phyloP scores from a whole-genome alignment of 345 rosid genomes.

The Microthlaspi erraticum region DNA sequence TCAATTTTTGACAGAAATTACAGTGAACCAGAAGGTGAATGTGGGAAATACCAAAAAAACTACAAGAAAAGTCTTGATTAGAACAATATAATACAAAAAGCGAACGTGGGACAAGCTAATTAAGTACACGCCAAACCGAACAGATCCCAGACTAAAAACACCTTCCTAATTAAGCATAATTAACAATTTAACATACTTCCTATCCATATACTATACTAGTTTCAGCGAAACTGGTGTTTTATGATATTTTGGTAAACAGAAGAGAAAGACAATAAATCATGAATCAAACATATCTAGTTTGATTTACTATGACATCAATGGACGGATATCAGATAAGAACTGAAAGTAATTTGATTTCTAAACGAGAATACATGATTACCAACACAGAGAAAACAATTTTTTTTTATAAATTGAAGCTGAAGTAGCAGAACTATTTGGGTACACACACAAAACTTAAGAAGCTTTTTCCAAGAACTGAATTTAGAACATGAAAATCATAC shows the following conservation, averaged over 20 bases:
- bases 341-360: neutral
- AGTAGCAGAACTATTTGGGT: slow-evolving; percentile 1
- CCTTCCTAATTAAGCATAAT: neutral
- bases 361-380: slow-evolving; percentile 4
- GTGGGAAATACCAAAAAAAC: no score
- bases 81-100: no score
- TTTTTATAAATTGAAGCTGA: neutral
- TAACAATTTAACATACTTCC: neutral
- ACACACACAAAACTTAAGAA: slow-evolving; percentile 25
- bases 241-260: neutral
- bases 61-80: no score
- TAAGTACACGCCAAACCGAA: no score
- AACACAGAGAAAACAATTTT: neutral
- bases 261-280: neutral
- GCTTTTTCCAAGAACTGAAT: neutral
- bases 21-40: no score
- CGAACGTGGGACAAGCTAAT: no score
- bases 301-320: neutral
- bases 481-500: slow-evolving; percentile 13
- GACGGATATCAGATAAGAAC: neutral
- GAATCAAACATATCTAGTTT: neutral
- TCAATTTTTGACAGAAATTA: no score
- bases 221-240: neutral
- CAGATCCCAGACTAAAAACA: no score
- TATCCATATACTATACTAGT: neutral